Evolutionary conservation across 2,329 filamentous ascomycete species (phyloP), one percentile per base, ranked within the genome.

Genomic region (Beauveria pseudobassiana): DNA sequence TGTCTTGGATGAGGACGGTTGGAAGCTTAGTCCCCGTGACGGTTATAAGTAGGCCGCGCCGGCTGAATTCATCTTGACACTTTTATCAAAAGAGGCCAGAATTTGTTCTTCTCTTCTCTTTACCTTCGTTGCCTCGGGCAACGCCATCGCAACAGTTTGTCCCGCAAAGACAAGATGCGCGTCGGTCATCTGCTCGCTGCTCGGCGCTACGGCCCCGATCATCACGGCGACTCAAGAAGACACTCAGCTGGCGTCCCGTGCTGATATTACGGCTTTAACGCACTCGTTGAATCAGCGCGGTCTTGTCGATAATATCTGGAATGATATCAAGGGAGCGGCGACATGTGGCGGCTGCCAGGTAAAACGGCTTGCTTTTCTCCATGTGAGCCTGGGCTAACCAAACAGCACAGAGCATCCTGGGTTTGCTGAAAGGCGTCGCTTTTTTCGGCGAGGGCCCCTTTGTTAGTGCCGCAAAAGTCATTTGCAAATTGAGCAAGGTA

Each of bases 391-490:
- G 26, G 5, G 26, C 28, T 57, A 22, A 57, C 54, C 54, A 38
- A 26, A 38, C 16, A 18, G 6, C 9, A 24, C n/a, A 70, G 66
- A 61, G 51, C n/a, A 63, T 69, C 38, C 26, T 70, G 7, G 66
- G 71, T 20, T 66, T 75, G 8, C 73, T 82, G 24, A 79, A 82
- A 64, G 73, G 73, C 2, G 67, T 80, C 26, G 75, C 79, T 9
- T 66, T 67, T 22, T 64, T 79, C 3, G 78, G 80, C 3, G 76
- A 82, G 43, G 62, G 68, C 14, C 67, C 72, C 9, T 77, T 82
- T 62, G 69, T 77, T 34, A 67, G 63, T 18, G 67, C 69, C 3
- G 51, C 68, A 18, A 70, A 73, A 52, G 65, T 65, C 1, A 64
- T 75, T 40, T 76, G 74, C 67, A 74, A 72, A 54, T 54, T 70